A percentile compares a stretch with the other conserved stretches of the same genome.
These are phyloP conservation scores for Solanum microdontum DNA, from an alignment of 257 asterid species.

Conservation along the genomic window DNA sequence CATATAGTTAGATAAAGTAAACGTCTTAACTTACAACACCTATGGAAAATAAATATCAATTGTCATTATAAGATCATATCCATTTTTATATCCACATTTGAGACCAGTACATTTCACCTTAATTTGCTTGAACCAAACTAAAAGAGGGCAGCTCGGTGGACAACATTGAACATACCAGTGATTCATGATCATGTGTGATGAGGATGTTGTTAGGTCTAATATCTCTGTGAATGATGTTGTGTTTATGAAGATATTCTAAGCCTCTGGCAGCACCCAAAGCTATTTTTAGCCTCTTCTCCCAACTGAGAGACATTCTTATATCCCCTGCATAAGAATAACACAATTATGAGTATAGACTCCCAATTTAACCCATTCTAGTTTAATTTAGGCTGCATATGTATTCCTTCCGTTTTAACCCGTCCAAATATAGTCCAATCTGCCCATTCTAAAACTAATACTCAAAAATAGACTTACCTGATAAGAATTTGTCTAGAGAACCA, in stretches of 20 bases:
- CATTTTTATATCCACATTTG: neutral
- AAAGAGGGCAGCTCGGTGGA: neutral
- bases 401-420: neutral
- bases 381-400: neutral
- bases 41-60: neutral
- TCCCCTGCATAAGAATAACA: constrained; percentile 20
- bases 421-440: neutral
- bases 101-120: neutral
- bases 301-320: constrained; percentile 17
- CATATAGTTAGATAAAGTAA: neutral
- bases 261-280: constrained; percentile 71
- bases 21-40: neutral
- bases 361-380: neutral
- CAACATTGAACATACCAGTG: constrained; percentile 26
- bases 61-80: neutral
- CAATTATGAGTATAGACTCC: neutral
- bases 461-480: constrained; percentile 23
- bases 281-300: constrained; percentile 60
- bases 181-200: constrained; percentile 63
- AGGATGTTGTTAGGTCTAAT: constrained; percentile 67
- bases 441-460: neutral
- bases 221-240: constrained; percentile 55
- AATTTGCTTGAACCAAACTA: neutral
- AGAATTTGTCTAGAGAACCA: constrained; percentile 45
- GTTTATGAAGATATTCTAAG: constrained; percentile 41